Base-by-base conservation (phyloP, 2,329 filamentous ascomycete species). In the Penicillium rolfsii region DNA sequence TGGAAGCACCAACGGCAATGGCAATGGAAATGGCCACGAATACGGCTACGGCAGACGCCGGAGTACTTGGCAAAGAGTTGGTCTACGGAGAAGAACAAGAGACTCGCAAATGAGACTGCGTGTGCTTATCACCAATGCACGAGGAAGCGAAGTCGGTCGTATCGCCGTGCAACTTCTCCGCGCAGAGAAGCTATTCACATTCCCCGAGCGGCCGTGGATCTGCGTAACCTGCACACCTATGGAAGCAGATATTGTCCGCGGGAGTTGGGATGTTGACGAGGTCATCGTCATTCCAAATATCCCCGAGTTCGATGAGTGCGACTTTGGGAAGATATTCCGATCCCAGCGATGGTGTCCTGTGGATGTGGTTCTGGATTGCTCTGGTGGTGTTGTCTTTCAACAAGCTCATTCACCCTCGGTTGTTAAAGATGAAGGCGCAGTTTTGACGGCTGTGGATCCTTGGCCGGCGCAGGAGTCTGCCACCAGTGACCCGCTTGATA, bases 291-390 rank as follows among this genome's bases (percentile, higher is more conserved):
- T 70, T 8, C 70, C 71, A 8, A 64, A 67, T 35, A 64, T 72
- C 3, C 69, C 73, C 0, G 52, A 68, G 2, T 45, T 63, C 1
- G 53, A 63, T 1, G 70, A 72, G 16, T 72, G 69, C 50, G 70
- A 78, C 60, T 67, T 79, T 30, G 69, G 65, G 1, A 59, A 61
- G 24, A 66, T 68, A 24, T 79, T 79, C 67, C 67, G 65, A 9
- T 53, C 67, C 5, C 71, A 68, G 3, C 63, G 64, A 11, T 78
- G 74, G 71, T 59, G 61, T 0, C 74, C 77, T 0, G 76, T 79
- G 8, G 77, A 80, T 64, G 61, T 80, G 7, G 75, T 80, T 9
- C 62, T 80, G 26, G 78, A 80, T 55, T 79, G 76, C 57, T 66
- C 71, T 12, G 76, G 75, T 33, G 67, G 69, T 3, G 62, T 71